Percentiles rank a stretch among this genome's conserved stretches.
These are phyloP conservation scores for Sporothrix pallida DNA, from an alignment of 2,329 filamentous ascomycete genomes.

Conservation along the genomic window DNA sequence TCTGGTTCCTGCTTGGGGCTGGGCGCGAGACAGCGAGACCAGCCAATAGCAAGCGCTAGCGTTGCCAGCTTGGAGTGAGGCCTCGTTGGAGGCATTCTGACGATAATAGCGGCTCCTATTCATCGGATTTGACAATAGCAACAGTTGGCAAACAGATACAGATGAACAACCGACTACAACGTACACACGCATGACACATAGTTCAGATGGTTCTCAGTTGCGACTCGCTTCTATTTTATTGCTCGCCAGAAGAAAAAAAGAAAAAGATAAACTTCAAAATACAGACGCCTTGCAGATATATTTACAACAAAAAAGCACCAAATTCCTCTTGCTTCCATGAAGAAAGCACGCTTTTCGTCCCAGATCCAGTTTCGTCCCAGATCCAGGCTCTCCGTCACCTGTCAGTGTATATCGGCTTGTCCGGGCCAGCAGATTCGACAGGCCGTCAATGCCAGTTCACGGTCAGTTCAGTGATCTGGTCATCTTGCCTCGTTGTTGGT, in stretches of 20 bases:
- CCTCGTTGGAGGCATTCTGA: neutral
- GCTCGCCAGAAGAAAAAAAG: neutral
- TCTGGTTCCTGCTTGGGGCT: neutral
- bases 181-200: neutral
- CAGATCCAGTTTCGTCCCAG: neutral
- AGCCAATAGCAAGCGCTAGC: conserved; percentile 17
- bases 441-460: neutral
- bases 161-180: too few relatives aligned
- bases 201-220: neutral
- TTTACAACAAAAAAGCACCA: neutral
- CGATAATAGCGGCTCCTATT: neutral
- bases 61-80: neutral
- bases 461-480: neutral
- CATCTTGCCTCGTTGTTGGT: neutral
- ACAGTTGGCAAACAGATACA: neutral
- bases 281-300: conserved; percentile 16
- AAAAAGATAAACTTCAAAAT: neutral
- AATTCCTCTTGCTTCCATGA: neutral
- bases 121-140: neutral
- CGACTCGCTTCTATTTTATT: conserved; percentile 6
- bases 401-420: too few relatives aligned
- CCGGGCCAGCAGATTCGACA: neutral
- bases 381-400: too few relatives aligned
- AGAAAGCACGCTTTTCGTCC: neutral
- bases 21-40: neutral